Conservation (phyloP, 2,329 filamentous ascomycete species). For the Leptographium procerum region DNA sequence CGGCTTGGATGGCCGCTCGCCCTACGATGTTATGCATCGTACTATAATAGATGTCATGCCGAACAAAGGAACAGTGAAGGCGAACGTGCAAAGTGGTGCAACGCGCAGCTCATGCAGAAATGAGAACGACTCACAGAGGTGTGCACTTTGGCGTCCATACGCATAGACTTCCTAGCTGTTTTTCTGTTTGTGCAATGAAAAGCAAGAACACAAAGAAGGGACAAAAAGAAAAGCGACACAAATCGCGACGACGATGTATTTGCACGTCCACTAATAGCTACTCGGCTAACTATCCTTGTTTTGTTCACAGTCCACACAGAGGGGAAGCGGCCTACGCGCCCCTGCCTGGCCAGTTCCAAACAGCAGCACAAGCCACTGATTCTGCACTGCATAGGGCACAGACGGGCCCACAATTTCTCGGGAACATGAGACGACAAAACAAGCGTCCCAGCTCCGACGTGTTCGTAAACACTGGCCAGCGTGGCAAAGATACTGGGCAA, state of each 20-base stretch:
- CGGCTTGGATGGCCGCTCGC: slow-evolving; percentile 2
- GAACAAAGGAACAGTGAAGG: background rate
- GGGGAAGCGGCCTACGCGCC: background rate
- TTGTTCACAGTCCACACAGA: background rate
- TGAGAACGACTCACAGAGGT: background rate
- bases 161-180: background rate
- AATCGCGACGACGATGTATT: background rate
- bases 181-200: background rate
- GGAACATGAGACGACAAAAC: slow-evolving; percentile 3
- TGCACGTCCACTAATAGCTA: background rate
- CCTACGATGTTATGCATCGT: background rate
- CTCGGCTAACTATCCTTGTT: background rate
- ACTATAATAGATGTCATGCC: background rate
- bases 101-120: background rate
- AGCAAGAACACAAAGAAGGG: background rate
- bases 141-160: background rate
- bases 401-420: background rate
- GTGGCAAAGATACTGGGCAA: no score
- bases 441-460: background rate
- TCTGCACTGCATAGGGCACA: slow-evolving; percentile 7
- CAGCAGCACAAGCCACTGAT: slow-evolving; percentile 7
- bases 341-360: slow-evolving; percentile 7
- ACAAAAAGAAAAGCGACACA: no score
- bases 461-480: background rate
- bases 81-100: background rate